Evolutionary conservation across 306 rosid genomes (phyloP).

Genomic region (Malus asiatica): DNA sequence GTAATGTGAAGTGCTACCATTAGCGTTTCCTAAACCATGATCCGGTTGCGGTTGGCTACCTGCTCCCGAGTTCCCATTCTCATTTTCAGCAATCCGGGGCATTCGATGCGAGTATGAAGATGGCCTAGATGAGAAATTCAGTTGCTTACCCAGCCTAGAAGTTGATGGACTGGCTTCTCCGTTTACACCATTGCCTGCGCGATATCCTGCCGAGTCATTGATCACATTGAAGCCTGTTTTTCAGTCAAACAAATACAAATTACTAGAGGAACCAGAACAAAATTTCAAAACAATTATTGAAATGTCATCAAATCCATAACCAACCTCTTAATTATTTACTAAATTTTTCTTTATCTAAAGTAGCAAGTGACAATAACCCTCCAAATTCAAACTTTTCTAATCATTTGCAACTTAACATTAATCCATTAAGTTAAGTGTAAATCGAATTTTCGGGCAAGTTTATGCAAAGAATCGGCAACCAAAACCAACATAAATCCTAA

Average conservation of each 20-base stretch:
- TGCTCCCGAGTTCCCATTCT: constrained; percentile 27
- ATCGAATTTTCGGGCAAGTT: neutral
- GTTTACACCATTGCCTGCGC: constrained; percentile 31
- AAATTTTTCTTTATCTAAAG: neutral
- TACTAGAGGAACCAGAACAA: neutral
- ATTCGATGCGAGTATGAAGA: constrained; percentile 32
- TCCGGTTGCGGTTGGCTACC: constrained; percentile 13
- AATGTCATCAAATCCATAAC: neutral
- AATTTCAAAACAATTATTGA: neutral
- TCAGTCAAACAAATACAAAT: neutral
- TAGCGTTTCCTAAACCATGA: constrained; percentile 27
- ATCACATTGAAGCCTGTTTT: constrained; percentile 39
- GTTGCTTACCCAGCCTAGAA: constrained; percentile 19
- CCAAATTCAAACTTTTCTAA: neutral
- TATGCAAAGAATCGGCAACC: neutral
- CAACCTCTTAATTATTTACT: neutral
- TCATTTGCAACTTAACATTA: neutral
- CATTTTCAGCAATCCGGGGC: constrained; percentile 57
- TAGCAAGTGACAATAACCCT: neutral
- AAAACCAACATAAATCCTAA: neutral
- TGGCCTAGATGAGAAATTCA: constrained; percentile 39
- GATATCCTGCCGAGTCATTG: constrained; percentile 31
- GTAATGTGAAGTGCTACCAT: constrained; percentile 16
- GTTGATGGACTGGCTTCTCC: constrained; percentile 38
- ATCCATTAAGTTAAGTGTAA: neutral